Base-by-base conservation (phyloP, 2,329 filamentous ascomycete species). In the Cladosporium sphaerospermum region DNA sequence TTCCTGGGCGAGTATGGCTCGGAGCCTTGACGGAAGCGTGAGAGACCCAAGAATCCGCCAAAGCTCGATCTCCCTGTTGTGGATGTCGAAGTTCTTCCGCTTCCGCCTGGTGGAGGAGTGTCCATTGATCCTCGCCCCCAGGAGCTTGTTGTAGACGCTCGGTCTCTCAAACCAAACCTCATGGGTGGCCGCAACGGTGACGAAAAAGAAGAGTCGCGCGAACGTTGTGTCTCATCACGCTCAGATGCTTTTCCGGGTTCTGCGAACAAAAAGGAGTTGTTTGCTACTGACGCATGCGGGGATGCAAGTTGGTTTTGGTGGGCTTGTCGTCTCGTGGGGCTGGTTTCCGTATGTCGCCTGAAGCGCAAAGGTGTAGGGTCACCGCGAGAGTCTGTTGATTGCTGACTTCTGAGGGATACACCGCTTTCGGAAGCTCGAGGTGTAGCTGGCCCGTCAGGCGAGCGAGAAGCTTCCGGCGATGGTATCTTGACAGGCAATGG, bases 61-160 rank as follows among this genome's bases (percentile, higher is more conserved):
- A 99, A 89, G 70, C 92, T 97, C 70, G 91, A 93, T 52, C 93
- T 82, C 4, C 91, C 90, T n/a, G 74, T 78, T 0, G 86, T 92
- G 0, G 89, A 96, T 1, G 86, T 89, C 1, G 91, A 96, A 5
- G 83, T 91, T 48, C 90, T 79, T 3, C 74, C 77, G 57, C 71
- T 76, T 2, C 75, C 77, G 3, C 70, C 72, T n/a, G 83, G 71
- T 19, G 81, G 80, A 3, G 84, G 83, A 3, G 85, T 83, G 51
- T 84, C 82, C 33, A 86, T 82, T 1, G 85, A 88, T 51, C 81
- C 79, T 58, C 86, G 83, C 14, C 85, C 83, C 41, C 92, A 71
- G 1, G 92, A 97, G 63, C 88, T 91, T 74, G 95, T 80, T 0
- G 93, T 97, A 4, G 91, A 95, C 14, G 93, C 96, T 59, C 93